Percentiles rank a stretch among this genome's conserved stretches.
Evolutionary conservation across 2,329 filamentous ascomycete species (phyloP).

Genomic region (Colletotrichum chlorophyti): DNA sequence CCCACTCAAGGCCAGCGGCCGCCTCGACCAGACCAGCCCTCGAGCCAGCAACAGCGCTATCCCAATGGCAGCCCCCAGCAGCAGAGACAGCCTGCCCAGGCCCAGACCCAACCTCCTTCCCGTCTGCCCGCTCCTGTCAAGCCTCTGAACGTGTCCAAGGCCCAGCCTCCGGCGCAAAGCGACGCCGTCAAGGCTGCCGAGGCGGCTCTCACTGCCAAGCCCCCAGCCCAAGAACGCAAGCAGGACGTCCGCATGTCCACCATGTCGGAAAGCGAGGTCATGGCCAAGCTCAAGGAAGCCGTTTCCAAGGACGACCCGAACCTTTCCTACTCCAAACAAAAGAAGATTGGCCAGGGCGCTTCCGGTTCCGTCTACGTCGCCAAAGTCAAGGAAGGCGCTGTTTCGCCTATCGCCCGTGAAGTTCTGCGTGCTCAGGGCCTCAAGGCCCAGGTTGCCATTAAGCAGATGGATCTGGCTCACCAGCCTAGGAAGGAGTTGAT

Average conservation of each 20-base stretch:
- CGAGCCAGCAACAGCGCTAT: constrained; percentile 54
- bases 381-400: constrained; percentile 87
- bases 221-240: constrained; percentile 72
- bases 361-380: constrained; percentile 98
- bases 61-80: constrained; percentile 59
- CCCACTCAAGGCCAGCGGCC: constrained; percentile 52
- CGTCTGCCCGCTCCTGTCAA: constrained; percentile 72
- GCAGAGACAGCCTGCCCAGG: constrained; percentile 49
- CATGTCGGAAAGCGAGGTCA: constrained; percentile 96
- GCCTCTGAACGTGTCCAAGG: constrained; percentile 80
- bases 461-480: constrained; percentile 98
- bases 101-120: constrained; percentile 41
- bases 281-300: constrained; percentile 92
- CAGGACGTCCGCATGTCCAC: constrained; percentile 98
- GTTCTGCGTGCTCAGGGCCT: constrained; percentile 80
- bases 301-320: constrained; percentile 96
- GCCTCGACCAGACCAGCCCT: constrained; percentile 54
- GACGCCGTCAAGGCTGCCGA: constrained; percentile 90
- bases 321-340: constrained; percentile 97
- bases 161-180: constrained; percentile 52
- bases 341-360: constrained; percentile 98
- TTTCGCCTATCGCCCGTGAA: constrained; percentile 80
- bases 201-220: constrained; percentile 85
- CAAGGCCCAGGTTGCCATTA: constrained; percentile 93
- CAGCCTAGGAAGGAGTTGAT: constrained; percentile 98